Base-by-base conservation (phyloP, 768 basidiomycete species). In the Tylopilus rubrobrunneus region DNA sequence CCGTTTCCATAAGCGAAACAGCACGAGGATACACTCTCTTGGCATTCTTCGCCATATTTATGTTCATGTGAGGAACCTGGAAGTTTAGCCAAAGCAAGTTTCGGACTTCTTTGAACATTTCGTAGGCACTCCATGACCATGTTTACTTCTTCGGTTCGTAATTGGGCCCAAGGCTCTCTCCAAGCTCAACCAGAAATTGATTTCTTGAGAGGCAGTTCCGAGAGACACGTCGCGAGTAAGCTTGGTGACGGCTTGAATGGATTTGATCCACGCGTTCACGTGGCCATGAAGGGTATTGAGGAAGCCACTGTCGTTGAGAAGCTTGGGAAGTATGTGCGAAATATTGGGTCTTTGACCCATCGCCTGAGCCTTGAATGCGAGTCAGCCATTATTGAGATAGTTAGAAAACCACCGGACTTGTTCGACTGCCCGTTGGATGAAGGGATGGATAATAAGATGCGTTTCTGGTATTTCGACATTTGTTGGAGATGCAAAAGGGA, bases 11-110 rank as follows among this genome's bases (percentile, higher is more conserved):
- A 70, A 93, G 71, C 64, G 91, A 93, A 60, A 98, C 96, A 3
- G 97, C 97, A 75, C 98, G 94, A 0, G 95, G 95, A 68, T 99
- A 99, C 56, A 98, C 95, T 61, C 93, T 77, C 77, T 97, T 98
- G 56, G 97, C 97, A 62, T 99, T 96, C 76, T 98, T 99, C 34
- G 97, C 97, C 83, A 97, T 89, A 68, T 95, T 97, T 62, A 87
- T 87, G 58, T 91, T 92, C 49, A 89, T 85, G 74, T 98, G 93
- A 23, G 94, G 96, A 2, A 98, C 94, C 66, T 89, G 87, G 74
- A 96, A 98, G 56, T 89, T 89, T 57, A 98, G 79, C 96, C 96
- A 98, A 31, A 97, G 79, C 60, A 98, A 66, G 68, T 97, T 97
- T 54, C 97, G 80, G 33, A 97, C 93, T 70, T 98, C 97, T 78